A percentile compares a stretch with the other conserved stretches of the same genome.
Conservation (phyloP, 805 yeast genomes). For the Myxozyma udenii region DNA sequence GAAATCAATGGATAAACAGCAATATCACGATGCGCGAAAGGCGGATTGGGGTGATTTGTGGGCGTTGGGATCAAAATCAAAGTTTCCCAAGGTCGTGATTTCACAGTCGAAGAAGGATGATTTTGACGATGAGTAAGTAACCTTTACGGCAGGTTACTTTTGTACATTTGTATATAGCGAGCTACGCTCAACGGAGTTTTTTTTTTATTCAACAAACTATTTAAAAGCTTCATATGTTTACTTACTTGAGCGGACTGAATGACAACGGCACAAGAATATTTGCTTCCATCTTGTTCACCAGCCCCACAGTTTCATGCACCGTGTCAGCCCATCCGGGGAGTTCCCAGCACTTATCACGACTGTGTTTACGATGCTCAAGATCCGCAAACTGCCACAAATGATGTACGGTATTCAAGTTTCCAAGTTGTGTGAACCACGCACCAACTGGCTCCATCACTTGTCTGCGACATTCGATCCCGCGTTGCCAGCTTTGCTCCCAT, state of each 20-base stretch:
- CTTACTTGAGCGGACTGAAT: conserved; percentile 41
- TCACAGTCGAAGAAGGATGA: neutral
- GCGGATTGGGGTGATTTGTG: conserved; percentile 81
- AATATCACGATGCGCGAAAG: conserved; percentile 88
- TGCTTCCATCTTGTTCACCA: conserved; percentile 41
- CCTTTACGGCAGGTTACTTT: neutral
- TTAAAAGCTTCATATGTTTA: no score
- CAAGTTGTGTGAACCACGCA: conserved; percentile 46
- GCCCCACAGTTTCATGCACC: conserved; percentile 44
- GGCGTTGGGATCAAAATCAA: conserved; percentile 65
- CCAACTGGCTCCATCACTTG: conserved; percentile 49
- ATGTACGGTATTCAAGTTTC: conserved; percentile 43
- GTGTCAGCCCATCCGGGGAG: conserved; percentile 48
- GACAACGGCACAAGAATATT: conserved; percentile 42
- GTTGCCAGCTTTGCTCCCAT: conserved; percentile 45
- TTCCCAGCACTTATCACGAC: conserved; percentile 46
- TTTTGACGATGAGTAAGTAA: neutral
- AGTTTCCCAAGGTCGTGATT: conserved; percentile 4
- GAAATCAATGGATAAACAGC: conserved; percentile 61
- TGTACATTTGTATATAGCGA: neutral
- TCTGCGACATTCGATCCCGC: conserved; percentile 44
- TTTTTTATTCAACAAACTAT: no score
- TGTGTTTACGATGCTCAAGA: conserved; percentile 42
- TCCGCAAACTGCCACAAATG: conserved; percentile 48
- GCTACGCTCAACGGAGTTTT: no score